These are phyloP conservation scores for Aphanomyces cochlioides DNA, from an alignment of 352 stramenopile genomes.

Conservation along the genomic window DNA sequence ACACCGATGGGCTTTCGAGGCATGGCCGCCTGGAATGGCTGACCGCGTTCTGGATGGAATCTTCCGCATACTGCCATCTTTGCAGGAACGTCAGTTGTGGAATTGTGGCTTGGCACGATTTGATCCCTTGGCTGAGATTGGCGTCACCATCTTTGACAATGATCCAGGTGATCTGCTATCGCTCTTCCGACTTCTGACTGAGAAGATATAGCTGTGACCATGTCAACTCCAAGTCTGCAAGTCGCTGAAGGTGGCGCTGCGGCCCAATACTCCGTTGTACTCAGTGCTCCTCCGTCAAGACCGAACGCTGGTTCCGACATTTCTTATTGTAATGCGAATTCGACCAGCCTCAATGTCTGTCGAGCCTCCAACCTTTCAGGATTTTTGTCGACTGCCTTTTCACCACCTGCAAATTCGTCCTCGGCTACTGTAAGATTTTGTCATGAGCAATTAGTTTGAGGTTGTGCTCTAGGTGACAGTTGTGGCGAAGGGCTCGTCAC, in stretches of 20 bases:
- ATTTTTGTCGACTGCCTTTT: conserved; percentile 33
- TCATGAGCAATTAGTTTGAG: no score
- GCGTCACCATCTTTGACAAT: conserved; percentile 76
- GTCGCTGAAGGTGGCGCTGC: conserved; percentile 38
- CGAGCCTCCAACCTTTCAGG: not conserved
- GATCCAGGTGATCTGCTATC: conserved; percentile 40
- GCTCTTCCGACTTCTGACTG: not conserved
- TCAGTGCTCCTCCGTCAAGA: conserved; percentile 55
- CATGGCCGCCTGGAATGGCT: conserved; percentile 53
- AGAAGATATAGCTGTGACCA: conserved; percentile 38
- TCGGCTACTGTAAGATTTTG: no score
- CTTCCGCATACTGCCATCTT: conserved; percentile 48
- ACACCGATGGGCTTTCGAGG: conserved; percentile 53
- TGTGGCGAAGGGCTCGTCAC: conserved; percentile 46
- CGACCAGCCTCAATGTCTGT: conserved; percentile 32
- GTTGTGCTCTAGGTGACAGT: conserved; percentile 48
- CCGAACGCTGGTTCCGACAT: not conserved
- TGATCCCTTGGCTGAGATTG: conserved; percentile 39
- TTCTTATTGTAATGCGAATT: conserved; percentile 22
- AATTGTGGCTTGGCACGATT: conserved; percentile 60
- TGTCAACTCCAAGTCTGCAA: conserved; percentile 41
- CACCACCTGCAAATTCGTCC: conserved; percentile 17
- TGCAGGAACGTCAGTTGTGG: conserved; percentile 52
- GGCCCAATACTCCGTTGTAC: conserved; percentile 51
- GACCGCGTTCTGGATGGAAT: conserved; percentile 42